These are phyloP conservation scores for Penicillium polonicum DNA, from an alignment of 2,329 filamentous ascomycete species.

Conservation along the genomic window DNA sequence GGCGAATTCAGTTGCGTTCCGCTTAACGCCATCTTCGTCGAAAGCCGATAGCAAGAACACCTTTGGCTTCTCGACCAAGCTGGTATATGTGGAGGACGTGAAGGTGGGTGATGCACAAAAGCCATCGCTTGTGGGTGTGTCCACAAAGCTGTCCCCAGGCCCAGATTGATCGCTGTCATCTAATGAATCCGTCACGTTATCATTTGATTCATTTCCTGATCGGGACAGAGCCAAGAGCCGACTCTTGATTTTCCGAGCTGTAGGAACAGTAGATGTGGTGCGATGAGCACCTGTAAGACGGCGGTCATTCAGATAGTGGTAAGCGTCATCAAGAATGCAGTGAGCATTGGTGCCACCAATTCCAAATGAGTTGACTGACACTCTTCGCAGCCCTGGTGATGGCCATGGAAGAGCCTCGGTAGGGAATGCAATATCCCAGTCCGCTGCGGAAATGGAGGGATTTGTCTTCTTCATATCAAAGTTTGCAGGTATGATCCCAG, in stretches of 20 bases:
- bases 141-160: constrained; percentile 3
- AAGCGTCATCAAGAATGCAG: constrained; percentile 34
- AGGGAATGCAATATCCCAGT: constrained; percentile 36
- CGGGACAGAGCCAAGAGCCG: not conserved
- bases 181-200: not conserved
- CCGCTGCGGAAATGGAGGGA: constrained; percentile 33
- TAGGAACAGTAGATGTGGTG: constrained; percentile 6
- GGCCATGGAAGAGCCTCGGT: constrained; percentile 28
- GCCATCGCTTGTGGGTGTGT: constrained; percentile 16
- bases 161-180: constrained; percentile 16
- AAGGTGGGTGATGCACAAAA: constrained; percentile 8
- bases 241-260: not conserved
- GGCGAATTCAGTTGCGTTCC: constrained; percentile 16
- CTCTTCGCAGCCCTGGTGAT: constrained; percentile 23
- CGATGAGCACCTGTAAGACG: constrained; percentile 11
- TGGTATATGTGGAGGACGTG: not conserved
- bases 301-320: constrained; percentile 20
- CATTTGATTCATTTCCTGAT: not conserved
- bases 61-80: constrained; percentile 6
- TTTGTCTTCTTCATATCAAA: constrained; percentile 44
- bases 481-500: constrained; percentile 47
- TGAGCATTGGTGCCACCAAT: constrained; percentile 38
- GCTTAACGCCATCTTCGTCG: constrained; percentile 26
- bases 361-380: constrained; percentile 40
- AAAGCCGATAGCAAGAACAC: constrained; percentile 23